These are phyloP conservation scores for Candida incommunis DNA, from an alignment of 805 yeast species.

Conservation along the genomic window DNA sequence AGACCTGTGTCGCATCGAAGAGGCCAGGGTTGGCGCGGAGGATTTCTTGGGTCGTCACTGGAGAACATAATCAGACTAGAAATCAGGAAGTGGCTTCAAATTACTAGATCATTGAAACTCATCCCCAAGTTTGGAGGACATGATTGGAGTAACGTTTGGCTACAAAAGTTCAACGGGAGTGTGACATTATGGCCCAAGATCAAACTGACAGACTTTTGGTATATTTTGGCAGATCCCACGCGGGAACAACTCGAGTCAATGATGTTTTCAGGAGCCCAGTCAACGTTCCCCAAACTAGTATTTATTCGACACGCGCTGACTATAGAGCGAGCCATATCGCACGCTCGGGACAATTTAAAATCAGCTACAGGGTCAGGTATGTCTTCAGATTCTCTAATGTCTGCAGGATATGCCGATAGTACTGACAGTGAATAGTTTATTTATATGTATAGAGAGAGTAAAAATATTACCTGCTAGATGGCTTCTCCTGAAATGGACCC, in stretches of 20 bases:
- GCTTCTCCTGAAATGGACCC: too few relatives aligned
- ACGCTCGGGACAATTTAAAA: constrained; percentile 6
- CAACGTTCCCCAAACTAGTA: constrained; percentile 50
- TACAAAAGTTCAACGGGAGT: constrained; percentile 62
- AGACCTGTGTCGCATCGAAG: constrained; percentile 52
- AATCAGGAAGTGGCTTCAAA: constrained; percentile 61
- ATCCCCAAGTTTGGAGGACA: constrained; percentile 57
- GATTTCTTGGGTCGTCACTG: constrained; percentile 56
- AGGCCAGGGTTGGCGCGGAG: constrained; percentile 55
- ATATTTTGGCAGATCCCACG: constrained; percentile 56
- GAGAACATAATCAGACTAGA: constrained; percentile 62
- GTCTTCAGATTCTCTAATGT: neutral
- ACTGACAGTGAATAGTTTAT: neutral
- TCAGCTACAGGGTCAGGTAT: neutral
- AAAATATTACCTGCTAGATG: too few relatives aligned
- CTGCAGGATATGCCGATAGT: neutral
- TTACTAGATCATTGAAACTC: constrained; percentile 49
- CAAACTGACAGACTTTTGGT: constrained; percentile 40
- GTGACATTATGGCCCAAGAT: constrained; percentile 68
- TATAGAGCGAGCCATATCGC: constrained; percentile 50
- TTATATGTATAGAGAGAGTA: too few relatives aligned
- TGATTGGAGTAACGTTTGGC: constrained; percentile 69
- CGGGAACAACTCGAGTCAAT: constrained; percentile 39
- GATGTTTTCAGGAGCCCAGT: constrained; percentile 47
- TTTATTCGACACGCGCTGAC: constrained; percentile 50